Base-by-base conservation (phyloP, 176 grass and related monocot genomes). In the Triticum dicoccoides region DNA sequence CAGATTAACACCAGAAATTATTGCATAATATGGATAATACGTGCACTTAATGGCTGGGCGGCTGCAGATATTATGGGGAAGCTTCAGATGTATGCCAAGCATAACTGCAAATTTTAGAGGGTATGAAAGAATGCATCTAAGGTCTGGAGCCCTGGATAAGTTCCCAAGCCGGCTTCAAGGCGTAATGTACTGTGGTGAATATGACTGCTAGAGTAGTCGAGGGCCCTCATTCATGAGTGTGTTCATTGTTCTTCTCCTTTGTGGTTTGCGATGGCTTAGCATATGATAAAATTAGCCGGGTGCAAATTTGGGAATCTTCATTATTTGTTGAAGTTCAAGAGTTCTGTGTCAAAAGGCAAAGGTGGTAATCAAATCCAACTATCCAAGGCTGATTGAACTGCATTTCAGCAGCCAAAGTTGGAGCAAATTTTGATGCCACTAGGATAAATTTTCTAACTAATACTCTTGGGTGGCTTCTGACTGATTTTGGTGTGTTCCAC, bases 231-330 rank as follows among this genome's bases (percentile, higher is more conserved):
- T 83, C 37, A 44, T 63, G 7, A 63, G 52, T 18, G 15, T 83
- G 35, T 63, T 73, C 82, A 84, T 11, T 72, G 37, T 72, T 72
- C 69, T 71, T 83, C 18, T 41, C 20, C 34, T 42, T 23, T 45
- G 34, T 83, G 52, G n/a, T 83, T 73, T 73, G 51, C 3, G 58
- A 84, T 75, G 82, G 37, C 82, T 84, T 84, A 54, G 14, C 37
- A 63, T 68, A 82, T 82, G 39, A 45, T 37, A 25, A 84, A 74
- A 83, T 42, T 74, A 62, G 82, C 25, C 35, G 58, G 38, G 23
- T 30, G 78, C 66, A n/a, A 58, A 23, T 72, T 72, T 61, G 24
- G 61, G 13, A 39, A 71, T 45, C 37, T 61, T 75, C 82, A 33
- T 75, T 61, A 8, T 62, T 84, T 33, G 68, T 12, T 74, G 24